Base-by-base conservation (phyloP, 495 filamentous ascomycete genomes). In the Letharia lupina region DNA sequence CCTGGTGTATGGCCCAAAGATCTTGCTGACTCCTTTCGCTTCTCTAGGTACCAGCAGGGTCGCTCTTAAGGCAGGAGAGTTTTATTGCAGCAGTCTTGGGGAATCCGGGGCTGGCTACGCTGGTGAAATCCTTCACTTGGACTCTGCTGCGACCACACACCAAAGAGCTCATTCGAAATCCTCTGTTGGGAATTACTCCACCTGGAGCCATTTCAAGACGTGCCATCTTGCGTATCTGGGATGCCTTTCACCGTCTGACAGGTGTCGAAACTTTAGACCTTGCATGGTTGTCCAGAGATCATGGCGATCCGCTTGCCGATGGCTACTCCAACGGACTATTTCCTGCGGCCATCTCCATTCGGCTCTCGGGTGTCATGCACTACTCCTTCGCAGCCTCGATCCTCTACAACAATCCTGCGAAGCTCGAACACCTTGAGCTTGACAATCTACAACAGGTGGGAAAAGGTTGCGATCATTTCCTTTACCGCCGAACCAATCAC, bases 201-300 rank as follows among this genome's bases (percentile, higher is more conserved):
- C n/a, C 47, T 23, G 6, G 47, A 28, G 2, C 20, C 23, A 52
- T 3, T 33, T 16, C 50, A 33, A 16, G 28, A 54, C 50, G 50
- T 54, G 23, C 28, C 12, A 56, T 56, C 52, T 56, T 56, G 52
- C 28, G 52, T 12, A 35, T 56, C 8, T 56, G 52, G 52, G 52
- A 56, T 33, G 52, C 31, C 15, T 35, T 56, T 35, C 28, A 35
- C 16, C 52, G 6, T 56, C 31, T 56, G 31, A 56, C 31, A 16
- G 15, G 13, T 56, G 52, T 56, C 52, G 35, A 13, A 35, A 56
- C 31, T 4, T 31, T 56, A 56, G 52, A 56, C 52, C 52, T 56
- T 56, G 52, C 52, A 33, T 56, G 52, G 52, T 15, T 56, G 31
- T 56, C 52, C 13, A 56, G 52, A 33, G 52, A 56, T 56, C 52